Evolutionary conservation across 208 protist genomes (phyloP).

Genomic region (Novymonas esmeraldas): DNA sequence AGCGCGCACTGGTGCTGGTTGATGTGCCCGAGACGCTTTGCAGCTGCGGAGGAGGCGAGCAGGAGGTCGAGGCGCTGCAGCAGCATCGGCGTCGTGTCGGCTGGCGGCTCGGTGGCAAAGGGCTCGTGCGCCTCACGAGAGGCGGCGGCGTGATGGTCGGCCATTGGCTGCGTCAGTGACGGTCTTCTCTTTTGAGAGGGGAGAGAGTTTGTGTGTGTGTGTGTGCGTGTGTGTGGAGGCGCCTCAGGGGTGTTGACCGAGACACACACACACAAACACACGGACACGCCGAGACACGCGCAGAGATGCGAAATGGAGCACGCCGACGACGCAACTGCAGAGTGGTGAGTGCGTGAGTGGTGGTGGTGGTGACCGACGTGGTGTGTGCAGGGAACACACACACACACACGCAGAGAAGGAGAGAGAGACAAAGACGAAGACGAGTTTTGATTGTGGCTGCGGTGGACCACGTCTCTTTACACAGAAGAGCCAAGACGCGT

Average conservation of each 20-base stretch:
- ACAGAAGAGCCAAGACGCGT: not conserved
- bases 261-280: not conserved
- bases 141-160: not conserved
- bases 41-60: constrained; percentile 2
- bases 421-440: too few species aligned
- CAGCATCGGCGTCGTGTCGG: constrained; percentile 21
- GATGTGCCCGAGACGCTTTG: constrained; percentile 7
- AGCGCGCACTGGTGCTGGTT: constrained; percentile 29
- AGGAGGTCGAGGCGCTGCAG: constrained; percentile 8
- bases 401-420: too few species aligned
- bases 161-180: too few species aligned
- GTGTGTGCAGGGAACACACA: too few species aligned
- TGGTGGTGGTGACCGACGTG: too few species aligned
- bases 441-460: too few species aligned
- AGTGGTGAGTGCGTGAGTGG: too few species aligned
- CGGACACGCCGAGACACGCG: not conserved
- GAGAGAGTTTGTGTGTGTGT: too few species aligned
- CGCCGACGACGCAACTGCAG: too few species aligned
- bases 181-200: too few species aligned
- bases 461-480: too few species aligned
- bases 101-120: constrained; percentile 1
- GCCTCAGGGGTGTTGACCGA: not conserved
- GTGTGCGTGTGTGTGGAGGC: not conserved
- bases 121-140: constrained; percentile 7
- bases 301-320: not conserved